Conservation (phyloP, 768 basidiomycete genomes). For the Naematelia encephala region DNA sequence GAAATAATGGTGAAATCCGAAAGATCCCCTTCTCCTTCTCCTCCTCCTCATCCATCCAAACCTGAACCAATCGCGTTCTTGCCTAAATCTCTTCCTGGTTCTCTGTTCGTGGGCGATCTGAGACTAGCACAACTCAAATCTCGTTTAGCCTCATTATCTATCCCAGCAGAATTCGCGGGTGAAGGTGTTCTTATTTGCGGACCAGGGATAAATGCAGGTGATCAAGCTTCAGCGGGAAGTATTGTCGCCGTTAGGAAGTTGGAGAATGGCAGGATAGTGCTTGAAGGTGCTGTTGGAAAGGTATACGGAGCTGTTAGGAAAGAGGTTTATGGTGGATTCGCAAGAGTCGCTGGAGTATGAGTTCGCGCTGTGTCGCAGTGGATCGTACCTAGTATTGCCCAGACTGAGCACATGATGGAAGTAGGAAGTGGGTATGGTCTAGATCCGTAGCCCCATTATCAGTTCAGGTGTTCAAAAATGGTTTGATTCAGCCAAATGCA, state of each 20-base stretch:
- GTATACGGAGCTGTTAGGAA: slow-evolving; percentile 84
- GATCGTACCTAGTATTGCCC: too few relatives aligned
- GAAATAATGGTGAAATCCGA: not conserved
- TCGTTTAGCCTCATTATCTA: slow-evolving; percentile 65
- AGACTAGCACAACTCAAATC: slow-evolving; percentile 84
- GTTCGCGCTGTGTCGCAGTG: too few relatives aligned
- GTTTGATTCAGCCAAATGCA: not conserved
- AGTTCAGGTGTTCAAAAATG: not conserved
- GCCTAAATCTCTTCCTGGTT: slow-evolving; percentile 65
- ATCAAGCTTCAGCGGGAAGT: slow-evolving; percentile 36
- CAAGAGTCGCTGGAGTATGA: slow-evolving; percentile 64
- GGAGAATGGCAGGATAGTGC: slow-evolving; percentile 74
- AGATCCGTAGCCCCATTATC: too few relatives aligned
- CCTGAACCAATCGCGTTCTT: not conserved
- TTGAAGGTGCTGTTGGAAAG: slow-evolving; percentile 84
- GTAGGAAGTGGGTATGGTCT: too few relatives aligned
- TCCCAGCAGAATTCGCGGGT: slow-evolving; percentile 91
- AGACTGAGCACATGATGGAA: too few relatives aligned
- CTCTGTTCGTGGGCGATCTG: slow-evolving; percentile 96
- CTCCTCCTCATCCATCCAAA: not conserved
- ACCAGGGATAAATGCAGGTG: slow-evolving; percentile 42
- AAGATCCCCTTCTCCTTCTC: not conserved
- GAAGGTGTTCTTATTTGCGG: slow-evolving; percentile 90
- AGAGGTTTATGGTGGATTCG: slow-evolving; percentile 87
- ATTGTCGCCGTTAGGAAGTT: slow-evolving; percentile 82